Percentiles rank a stretch among this genome's conserved stretches.
These are phyloP conservation scores for Yarrowia alimentaria DNA, from an alignment of 805 yeast genomes.

Conservation along the genomic window DNA sequence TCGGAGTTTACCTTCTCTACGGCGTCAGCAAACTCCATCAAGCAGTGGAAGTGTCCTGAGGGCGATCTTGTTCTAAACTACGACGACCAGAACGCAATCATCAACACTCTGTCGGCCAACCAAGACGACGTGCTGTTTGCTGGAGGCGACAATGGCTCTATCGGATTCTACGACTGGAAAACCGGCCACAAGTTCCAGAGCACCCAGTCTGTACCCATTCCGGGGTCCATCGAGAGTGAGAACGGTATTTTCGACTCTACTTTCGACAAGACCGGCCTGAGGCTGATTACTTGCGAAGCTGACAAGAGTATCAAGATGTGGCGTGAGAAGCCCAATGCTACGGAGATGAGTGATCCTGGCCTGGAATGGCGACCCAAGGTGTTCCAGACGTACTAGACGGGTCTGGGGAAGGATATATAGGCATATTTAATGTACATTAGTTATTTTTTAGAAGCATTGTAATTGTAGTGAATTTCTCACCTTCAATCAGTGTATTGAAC, in stretches of 20 bases:
- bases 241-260: conserved; percentile 65
- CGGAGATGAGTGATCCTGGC: conserved; percentile 43
- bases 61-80: conserved; percentile 66
- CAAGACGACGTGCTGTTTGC: conserved; percentile 65
- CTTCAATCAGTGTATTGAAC: no score
- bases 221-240: conserved; percentile 70
- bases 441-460: not conserved
- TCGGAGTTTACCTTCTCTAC: conserved; percentile 71
- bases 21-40: conserved; percentile 76
- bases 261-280: conserved; percentile 76
- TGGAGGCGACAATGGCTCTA: conserved; percentile 81
- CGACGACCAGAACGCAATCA: conserved; percentile 50
- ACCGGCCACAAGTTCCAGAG: conserved; percentile 64
- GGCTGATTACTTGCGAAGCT: conserved; percentile 84
- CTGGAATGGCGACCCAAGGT: conserved; percentile 40
- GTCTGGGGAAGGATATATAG: not conserved
- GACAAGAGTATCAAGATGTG: conserved; percentile 73
- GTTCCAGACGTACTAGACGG: conserved; percentile 11
- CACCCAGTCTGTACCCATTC: conserved; percentile 52
- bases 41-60: conserved; percentile 79
- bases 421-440: conserved; percentile 27
- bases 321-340: conserved; percentile 46
- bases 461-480: not conserved
- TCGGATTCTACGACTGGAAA: conserved; percentile 75
- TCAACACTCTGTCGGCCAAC: conserved; percentile 68